Evolutionary conservation across 2,329 filamentous ascomycete genomes (phyloP), one percentile per base, ranked within the genome.

Genomic region (Epichloe typhina): DNA sequence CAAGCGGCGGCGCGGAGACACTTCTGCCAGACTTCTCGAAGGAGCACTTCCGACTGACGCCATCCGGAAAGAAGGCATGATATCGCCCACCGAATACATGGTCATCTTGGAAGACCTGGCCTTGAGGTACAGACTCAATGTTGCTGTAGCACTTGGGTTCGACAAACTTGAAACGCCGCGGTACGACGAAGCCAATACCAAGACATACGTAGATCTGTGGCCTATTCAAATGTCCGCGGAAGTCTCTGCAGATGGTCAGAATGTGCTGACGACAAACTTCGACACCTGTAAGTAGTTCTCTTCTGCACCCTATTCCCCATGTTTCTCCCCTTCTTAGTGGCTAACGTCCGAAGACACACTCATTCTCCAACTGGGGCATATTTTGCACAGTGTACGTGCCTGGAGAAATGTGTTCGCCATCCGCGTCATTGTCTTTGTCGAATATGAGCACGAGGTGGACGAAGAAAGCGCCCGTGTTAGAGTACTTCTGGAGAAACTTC

Each of bases 221-320:
- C 88, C 88, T 0, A 93, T 95, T 49, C 89, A 95, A 57, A 95
- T 95, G 87, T 91, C 88, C 5, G 88, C 88, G 1, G 86, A 91
- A 59, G 78, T 93, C 36, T 78, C 80, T 0, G 73, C 83, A 1
- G 81, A 84, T 55, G 76, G 75, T 1, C 78, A 80, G 61, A 82
- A 75, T 55, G 74, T 93, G 5, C 66, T 91, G 50, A 94, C 88
- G 0, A 93, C 86, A 0, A 95, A 95, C 57, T 94, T 95, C 63
- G 88, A 95, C 64, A 95, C 88, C 0, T 94, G 89, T 75, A 80
- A 67, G 77, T 66, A 19, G 17, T 23, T 13, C 23, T 38, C 31
- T 21, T 26, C 39, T 19, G 6, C 6, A 41, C 9, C 15, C 15
- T 11, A 37, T 37, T 17, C 15, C 15, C 13, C 5, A 41, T 9